Conservation (phyloP, 2,329 filamentous ascomycete species). For the Fusarium nodosum region DNA sequence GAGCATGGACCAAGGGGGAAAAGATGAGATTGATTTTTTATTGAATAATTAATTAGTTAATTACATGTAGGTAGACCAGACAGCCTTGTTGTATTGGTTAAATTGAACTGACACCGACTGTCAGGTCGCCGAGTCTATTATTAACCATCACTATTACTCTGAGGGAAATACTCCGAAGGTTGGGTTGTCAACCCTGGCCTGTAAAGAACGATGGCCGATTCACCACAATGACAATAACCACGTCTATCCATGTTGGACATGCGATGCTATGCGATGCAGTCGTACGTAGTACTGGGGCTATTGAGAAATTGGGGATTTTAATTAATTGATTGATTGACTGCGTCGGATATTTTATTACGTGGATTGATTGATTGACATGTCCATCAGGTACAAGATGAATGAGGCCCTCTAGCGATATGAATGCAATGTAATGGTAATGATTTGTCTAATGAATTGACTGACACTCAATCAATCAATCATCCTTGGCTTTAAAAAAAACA, state of each 20-base stretch:
- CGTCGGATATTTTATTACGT: conserved; percentile 26
- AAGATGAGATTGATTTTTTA: conserved; percentile 21
- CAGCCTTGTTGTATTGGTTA: conserved; percentile 13
- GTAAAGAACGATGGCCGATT: conserved; percentile 32
- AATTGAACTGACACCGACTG: conserved; percentile 1
- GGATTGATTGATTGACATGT: conserved; percentile 18
- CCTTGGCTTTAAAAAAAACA: neutral
- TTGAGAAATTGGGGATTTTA: conserved; percentile 18
- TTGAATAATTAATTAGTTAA: conserved; percentile 14
- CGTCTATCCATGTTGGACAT: conserved; percentile 21
- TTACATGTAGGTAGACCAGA: neutral
- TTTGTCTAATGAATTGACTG: neutral
- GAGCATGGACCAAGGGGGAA: conserved; percentile 26
- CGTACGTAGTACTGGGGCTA: conserved; percentile 17
- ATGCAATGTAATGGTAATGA: conserved; percentile 13
- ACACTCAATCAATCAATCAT: neutral
- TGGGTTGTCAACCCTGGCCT: conserved; percentile 35
- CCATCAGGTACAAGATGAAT: conserved; percentile 32
- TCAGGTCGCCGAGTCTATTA: neutral
- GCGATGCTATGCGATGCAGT: conserved; percentile 8
- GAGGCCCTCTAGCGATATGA: conserved; percentile 13
- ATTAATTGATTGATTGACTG: conserved; percentile 17
- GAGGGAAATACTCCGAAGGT: conserved; percentile 43
- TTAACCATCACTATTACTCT: neutral
- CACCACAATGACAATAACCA: conserved; percentile 26